phyloP scores from a whole-genome alignment of 768 basidiomycete species.

The Xerocomellus intermedius region DNA sequence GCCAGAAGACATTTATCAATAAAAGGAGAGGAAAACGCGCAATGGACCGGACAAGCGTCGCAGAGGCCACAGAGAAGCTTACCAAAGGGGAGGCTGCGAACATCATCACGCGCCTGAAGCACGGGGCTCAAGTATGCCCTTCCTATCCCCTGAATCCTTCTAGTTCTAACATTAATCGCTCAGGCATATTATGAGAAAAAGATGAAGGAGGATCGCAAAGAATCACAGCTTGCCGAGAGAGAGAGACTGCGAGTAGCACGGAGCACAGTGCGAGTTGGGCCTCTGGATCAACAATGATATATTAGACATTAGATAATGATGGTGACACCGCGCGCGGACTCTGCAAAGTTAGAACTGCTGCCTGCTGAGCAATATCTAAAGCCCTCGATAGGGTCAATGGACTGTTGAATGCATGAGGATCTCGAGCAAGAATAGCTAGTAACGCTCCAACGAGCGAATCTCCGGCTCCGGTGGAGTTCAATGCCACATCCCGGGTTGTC shows the following conservation, averaged over 20 bases:
- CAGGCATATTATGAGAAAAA: conserved; percentile 61
- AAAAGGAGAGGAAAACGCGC: conserved; percentile 47
- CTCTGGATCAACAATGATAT: conserved; percentile 30
- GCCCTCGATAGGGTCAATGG: conserved; percentile 43
- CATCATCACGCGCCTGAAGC: conserved; percentile 72
- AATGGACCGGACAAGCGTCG: conserved; percentile 16
- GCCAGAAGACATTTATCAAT: conserved; percentile 55
- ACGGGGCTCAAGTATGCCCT: conserved; percentile 64
- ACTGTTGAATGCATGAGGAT: conserved; percentile 44
- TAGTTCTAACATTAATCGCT: background rate
- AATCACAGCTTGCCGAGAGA: conserved; percentile 37
- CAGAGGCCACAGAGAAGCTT: conserved; percentile 39
- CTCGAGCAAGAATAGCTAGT: conserved; percentile 58
- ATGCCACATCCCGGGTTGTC: conserved; percentile 34
- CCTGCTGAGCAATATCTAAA: conserved; percentile 60
- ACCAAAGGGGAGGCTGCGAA: conserved; percentile 81
- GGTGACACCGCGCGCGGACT: conserved; percentile 67
- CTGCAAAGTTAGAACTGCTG: conserved; percentile 59
- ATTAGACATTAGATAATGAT: conserved; percentile 30
- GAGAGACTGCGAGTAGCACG: conserved; percentile 52
- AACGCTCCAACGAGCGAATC: conserved; percentile 87
- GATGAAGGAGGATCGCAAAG: conserved; percentile 40
- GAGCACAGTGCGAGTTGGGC: conserved; percentile 62
- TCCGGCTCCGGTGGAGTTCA: conserved; percentile 90
- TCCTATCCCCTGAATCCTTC: background rate